These are phyloP conservation scores for Candida sakaeoensis DNA, from an alignment of 805 yeast genomes.

Conservation along the genomic window DNA sequence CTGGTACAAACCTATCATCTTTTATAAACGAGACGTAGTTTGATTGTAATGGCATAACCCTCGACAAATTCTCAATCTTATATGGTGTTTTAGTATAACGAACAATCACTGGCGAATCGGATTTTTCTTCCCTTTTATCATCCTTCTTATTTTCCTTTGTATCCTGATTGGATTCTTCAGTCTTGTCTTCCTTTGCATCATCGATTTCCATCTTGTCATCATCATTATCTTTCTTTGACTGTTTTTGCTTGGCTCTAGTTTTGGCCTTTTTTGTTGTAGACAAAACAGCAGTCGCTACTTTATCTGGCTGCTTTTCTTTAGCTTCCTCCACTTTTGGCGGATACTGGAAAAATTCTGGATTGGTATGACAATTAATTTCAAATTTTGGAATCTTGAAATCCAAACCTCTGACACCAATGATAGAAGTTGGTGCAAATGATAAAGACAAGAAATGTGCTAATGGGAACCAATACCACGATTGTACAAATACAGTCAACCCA, in stretches of 20 bases:
- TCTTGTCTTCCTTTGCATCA: slow-evolving; percentile 18
- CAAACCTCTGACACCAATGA: slow-evolving; percentile 66
- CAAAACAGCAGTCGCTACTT: slow-evolving; percentile 86
- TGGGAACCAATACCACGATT: slow-evolving; percentile 99
- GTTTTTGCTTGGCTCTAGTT: slow-evolving; percentile 75
- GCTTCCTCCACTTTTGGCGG: slow-evolving; percentile 85
- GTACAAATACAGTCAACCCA: slow-evolving; percentile 84
- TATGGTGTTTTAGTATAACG: slow-evolving; percentile 64
- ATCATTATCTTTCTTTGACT: slow-evolving; percentile 47
- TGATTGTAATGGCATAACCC: slow-evolving; percentile 88
- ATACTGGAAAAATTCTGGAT: slow-evolving; percentile 75
- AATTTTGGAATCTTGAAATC: slow-evolving; percentile 87
- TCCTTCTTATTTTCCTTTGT: slow-evolving; percentile 31
- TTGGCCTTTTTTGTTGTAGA: slow-evolving; percentile 94
- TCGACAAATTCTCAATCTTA: slow-evolving; percentile 71
- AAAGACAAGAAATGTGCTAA: slow-evolving; percentile 87
- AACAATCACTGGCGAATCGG: slow-evolving; percentile 34
- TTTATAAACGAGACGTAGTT: slow-evolving; percentile 75
- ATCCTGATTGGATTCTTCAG: slow-evolving; percentile 13
- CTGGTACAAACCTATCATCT: slow-evolving; percentile 75
- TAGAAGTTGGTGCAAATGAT: slow-evolving; percentile 88
- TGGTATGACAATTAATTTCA: slow-evolving; percentile 74
- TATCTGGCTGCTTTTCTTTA: slow-evolving; percentile 79
- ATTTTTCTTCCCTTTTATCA: slow-evolving; percentile 16
- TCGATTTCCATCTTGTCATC: slow-evolving; percentile 44